Evolutionary conservation across 306 rosid species (phyloP).

Genomic region (Sphenostylis stenocarpa): DNA sequence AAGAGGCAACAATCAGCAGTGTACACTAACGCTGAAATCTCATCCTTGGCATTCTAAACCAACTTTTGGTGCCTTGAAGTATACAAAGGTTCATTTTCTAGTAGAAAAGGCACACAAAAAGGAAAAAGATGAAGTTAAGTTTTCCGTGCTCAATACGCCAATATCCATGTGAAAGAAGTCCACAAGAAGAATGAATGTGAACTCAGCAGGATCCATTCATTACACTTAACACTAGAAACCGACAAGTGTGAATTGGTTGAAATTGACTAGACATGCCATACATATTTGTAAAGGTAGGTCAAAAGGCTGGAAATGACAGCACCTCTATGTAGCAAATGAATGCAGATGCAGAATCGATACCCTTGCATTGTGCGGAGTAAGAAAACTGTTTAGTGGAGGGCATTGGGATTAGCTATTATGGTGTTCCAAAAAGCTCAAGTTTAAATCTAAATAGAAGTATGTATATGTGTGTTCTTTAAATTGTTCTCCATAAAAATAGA

Average conservation of each 20-base stretch:
- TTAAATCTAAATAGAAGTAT: background rate
- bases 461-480: background rate
- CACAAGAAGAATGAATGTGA: background rate
- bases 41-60: background rate
- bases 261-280: background rate
- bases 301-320: background rate
- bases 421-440: background rate
- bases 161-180: background rate
- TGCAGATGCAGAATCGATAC: background rate
- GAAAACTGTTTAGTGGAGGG: background rate
- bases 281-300: background rate
- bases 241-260: background rate
- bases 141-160: background rate
- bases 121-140: background rate
- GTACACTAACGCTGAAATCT: background rate
- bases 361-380: background rate
- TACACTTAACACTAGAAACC: background rate
- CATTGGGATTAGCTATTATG: background rate
- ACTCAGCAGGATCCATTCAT: background rate
- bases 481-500: background rate
- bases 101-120: background rate
- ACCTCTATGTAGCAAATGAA: background rate
- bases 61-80: background rate
- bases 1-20: background rate
- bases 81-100: background rate